These are phyloP conservation scores for Dactylellina haptotyla DNA, from an alignment of 2,329 filamentous ascomycete genomes.

Conservation along the genomic window DNA sequence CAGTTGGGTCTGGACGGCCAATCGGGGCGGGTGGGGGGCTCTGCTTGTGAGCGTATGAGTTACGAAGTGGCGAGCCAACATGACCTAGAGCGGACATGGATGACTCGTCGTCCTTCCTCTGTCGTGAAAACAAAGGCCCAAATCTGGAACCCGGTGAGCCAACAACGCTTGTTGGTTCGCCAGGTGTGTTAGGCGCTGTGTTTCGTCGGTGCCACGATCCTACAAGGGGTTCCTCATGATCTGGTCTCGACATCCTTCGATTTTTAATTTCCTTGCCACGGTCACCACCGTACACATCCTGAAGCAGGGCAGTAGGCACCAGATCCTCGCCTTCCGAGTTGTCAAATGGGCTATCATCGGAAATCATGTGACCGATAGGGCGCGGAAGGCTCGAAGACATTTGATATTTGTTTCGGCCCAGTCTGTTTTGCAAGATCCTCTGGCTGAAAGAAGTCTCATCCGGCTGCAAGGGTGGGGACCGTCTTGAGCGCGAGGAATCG, in stretches of 20 bases:
- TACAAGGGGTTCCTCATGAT: constrained; percentile 64
- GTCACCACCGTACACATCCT: constrained; percentile 79
- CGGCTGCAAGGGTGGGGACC: constrained; percentile 66
- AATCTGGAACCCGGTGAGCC: constrained; percentile 72
- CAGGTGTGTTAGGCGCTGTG: constrained; percentile 65
- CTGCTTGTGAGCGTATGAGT: constrained; percentile 64
- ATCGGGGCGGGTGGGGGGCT: constrained; percentile 57
- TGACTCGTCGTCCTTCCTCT: constrained; percentile 65
- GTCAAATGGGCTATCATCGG: constrained; percentile 62
- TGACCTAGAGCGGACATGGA: constrained; percentile 67
- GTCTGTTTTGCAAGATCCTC: constrained; percentile 76
- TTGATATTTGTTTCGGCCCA: constrained; percentile 70
- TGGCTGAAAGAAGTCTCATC: constrained; percentile 68
- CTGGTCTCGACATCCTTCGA: constrained; percentile 70
- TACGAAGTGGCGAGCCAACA: constrained; percentile 73
- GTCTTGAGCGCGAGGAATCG: constrained; percentile 72
- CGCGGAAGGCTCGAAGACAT: constrained; percentile 72
- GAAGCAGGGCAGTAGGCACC: constrained; percentile 67
- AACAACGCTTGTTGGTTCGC: constrained; percentile 65
- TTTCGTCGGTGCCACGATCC: constrained; percentile 57
- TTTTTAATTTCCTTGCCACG: constrained; percentile 77
- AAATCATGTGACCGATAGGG: constrained; percentile 67
- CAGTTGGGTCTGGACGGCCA: constrained; percentile 53
- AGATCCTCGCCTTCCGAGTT: constrained; percentile 62
- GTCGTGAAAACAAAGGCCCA: constrained; percentile 68